These are phyloP conservation scores for Didymellaceae sp. DNA, from an alignment of 2,329 filamentous ascomycete genomes.

Conservation along the genomic window DNA sequence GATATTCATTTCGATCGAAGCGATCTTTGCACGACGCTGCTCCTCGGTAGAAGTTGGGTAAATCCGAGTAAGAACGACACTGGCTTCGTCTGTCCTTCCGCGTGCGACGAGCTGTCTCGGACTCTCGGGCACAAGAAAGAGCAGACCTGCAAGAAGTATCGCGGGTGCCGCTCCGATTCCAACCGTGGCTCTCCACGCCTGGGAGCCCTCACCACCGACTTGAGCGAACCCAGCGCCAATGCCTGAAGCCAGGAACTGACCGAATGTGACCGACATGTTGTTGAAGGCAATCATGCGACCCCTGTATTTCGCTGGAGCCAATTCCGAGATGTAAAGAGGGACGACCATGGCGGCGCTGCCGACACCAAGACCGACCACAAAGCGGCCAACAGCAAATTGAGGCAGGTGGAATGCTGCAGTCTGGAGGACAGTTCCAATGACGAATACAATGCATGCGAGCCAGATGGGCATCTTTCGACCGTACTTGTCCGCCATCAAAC, in stretches of 20 bases:
- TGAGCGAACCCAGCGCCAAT: slow-evolving; percentile 46
- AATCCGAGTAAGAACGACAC: slow-evolving; percentile 41
- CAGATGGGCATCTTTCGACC: slow-evolving; percentile 43
- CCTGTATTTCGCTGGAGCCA: slow-evolving; percentile 42
- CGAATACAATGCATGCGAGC: slow-evolving; percentile 36
- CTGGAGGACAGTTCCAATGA: slow-evolving; percentile 39
- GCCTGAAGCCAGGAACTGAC: slow-evolving; percentile 42
- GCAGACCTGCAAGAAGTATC: slow-evolving; percentile 43
- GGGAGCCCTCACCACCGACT: slow-evolving; percentile 38
- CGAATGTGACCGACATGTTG: slow-evolving; percentile 41
- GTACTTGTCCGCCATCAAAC: slow-evolving; percentile 45
- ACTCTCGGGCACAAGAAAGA: slow-evolving; percentile 46
- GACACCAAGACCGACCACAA: slow-evolving; percentile 41
- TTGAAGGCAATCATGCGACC: slow-evolving; percentile 42
- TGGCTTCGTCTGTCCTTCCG: slow-evolving; percentile 41
- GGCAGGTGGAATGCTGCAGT: slow-evolving; percentile 34
- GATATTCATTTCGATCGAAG: slow-evolving; percentile 40
- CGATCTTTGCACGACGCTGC: slow-evolving; percentile 37
- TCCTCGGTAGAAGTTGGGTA: slow-evolving; percentile 39
- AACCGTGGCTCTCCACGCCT: slow-evolving; percentile 47
- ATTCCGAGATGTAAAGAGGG: slow-evolving; percentile 39
- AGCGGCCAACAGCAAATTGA: slow-evolving; percentile 40
- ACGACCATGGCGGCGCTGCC: slow-evolving; percentile 42
- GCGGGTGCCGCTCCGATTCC: slow-evolving; percentile 47
- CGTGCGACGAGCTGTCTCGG: slow-evolving; percentile 49